Percentiles rank a stretch among this genome's conserved stretches.
These are phyloP conservation scores for Diaporthe aspalathi DNA, from an alignment of 2,329 filamentous ascomycete species.

Conservation along the genomic window DNA sequence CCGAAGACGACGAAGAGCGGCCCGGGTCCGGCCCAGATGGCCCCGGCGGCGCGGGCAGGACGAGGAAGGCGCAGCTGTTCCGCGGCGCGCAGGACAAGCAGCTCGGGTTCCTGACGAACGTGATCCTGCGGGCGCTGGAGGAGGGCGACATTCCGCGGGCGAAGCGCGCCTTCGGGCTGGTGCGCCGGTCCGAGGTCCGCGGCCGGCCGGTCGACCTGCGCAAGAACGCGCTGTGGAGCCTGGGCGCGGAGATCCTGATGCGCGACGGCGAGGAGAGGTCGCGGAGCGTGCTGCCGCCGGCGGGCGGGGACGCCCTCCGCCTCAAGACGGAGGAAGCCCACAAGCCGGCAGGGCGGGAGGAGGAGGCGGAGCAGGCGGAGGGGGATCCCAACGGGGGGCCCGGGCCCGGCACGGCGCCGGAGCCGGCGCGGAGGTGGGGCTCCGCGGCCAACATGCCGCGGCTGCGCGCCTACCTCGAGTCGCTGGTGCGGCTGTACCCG, in stretches of 20 bases:
- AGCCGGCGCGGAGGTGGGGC: slow-evolving; percentile 53
- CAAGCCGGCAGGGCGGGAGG: slow-evolving; percentile 20
- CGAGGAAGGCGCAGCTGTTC: slow-evolving; percentile 40
- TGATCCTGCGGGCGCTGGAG: slow-evolving; percentile 79
- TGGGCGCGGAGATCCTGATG: slow-evolving; percentile 87
- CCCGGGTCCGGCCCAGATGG: slow-evolving; percentile 17
- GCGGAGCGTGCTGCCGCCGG: slow-evolving; percentile 27
- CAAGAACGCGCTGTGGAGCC: slow-evolving; percentile 78
- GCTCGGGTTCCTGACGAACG: slow-evolving; percentile 73
- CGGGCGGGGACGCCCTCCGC: slow-evolving; percentile 35
- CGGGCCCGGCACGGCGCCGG: too few species aligned
- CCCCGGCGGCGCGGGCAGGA: slow-evolving; percentile 24
- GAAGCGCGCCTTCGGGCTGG: slow-evolving; percentile 78
- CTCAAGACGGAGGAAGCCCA: slow-evolving; percentile 9
- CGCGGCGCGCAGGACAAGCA: slow-evolving; percentile 57
- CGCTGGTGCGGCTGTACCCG: slow-evolving; percentile 80
- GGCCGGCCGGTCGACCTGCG: slow-evolving; percentile 75
- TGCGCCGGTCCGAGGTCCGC: slow-evolving; percentile 67
- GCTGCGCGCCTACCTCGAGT: slow-evolving; percentile 76
- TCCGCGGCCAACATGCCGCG: slow-evolving; percentile 57
- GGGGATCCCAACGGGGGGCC: not conserved
- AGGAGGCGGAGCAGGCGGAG: too few species aligned
- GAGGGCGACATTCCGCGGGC: slow-evolving; percentile 78
- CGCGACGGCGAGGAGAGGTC: slow-evolving; percentile 57
- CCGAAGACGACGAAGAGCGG: slow-evolving; percentile 27